Evolutionary conservation across 1,139 yeast species (phyloP), one percentile per base, ranked within the genome.

Genomic region (Debaryomyces sp.): DNA sequence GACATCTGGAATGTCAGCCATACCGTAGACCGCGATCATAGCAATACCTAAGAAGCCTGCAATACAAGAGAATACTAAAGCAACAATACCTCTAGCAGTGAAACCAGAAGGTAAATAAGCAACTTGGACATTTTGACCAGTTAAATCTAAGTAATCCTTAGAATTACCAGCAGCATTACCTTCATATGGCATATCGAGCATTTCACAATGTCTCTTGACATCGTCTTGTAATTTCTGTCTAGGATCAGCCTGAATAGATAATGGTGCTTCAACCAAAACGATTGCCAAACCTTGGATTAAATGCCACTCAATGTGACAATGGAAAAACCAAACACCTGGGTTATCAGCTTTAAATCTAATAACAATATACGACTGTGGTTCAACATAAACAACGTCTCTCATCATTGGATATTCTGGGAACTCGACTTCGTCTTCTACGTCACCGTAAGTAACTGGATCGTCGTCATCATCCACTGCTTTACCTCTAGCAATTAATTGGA

Each of bases 251-350:
- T 82, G 82, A 37, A 86, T 64, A 24, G 70, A 67, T 34, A 70
- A 57, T 18, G 96, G 96, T 36, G 89, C 91, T 70, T 89, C 96
- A 44, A 89, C 73, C 35, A 87, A 77, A 2, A 81, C 77, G 50
- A 85, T 71, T 13, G 91, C 92, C 52, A 90, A 77, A 53, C 97
- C 97, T 69, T 89, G 96, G 60, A 82, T 84, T 74, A 90, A 79
- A 73, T 90, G 97, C 97, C 97, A 90, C 61, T 90, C 96, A 56
- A 90, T 85, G 61, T 90, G 97, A 71, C 97, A 91, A 67, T 90
- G 97, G 89, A 90, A 90, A 61, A 87, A 77, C 96, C 96, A 89
- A 37, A 89, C 90, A 60, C 96, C 96, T 24, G 96, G 96, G 66
- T 89, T 89, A 60, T 86, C 83, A 45, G 96, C 90, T 57, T 72